Evolutionary conservation across 2,329 filamentous ascomycete genomes (phyloP), one percentile per base, ranked within the genome.

Genomic region (Pseudogymnoascus sp.): DNA sequence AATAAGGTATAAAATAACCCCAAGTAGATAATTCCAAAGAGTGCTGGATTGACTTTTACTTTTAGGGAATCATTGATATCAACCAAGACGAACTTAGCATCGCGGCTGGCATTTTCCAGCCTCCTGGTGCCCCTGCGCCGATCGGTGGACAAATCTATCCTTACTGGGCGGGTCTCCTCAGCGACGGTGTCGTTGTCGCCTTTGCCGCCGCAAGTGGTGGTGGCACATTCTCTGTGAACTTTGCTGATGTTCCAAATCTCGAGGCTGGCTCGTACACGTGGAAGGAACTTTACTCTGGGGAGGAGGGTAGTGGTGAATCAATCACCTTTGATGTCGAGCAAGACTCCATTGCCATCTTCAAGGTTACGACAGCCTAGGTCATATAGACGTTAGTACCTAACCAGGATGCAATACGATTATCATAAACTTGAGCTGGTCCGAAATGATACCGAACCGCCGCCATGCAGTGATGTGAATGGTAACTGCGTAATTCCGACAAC

Each of bases 181-280:
- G 67, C 30, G 70, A 71, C 9, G 72, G 76, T 18, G 67, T 70
- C 1, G 67, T 68, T 1, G 67, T 73, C 15, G 72, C 71, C n/a
- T 64, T 79, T 3, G 67, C 67, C 1, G 73, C 77, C 0, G 64
- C 74, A 9, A 72, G 68, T 56, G 74, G 74, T 59, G 71, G 69
- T 57, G 70, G 74, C 9, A 71, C 74, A n/a, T 69, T 77, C 23
- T 71, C 70, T 0, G 76, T 78, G 63, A 74, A 75, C 61, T 77
- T 79, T 62, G 72, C 75, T 59, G 63, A 71, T n/a, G 67, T 73
- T 4, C 72, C 71, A n/a, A 76, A 76, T 5, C 64, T 71, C 3
- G 71, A 72, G 0, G 70, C 71, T 6, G 70, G 68, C 56, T 71
- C 72, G 1, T 77, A 74, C 63, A 69, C 68, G n/a, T 77, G 76